Base-by-base conservation (phyloP, 2,329 filamentous ascomycete genomes). In the Apiospora koreana region DNA sequence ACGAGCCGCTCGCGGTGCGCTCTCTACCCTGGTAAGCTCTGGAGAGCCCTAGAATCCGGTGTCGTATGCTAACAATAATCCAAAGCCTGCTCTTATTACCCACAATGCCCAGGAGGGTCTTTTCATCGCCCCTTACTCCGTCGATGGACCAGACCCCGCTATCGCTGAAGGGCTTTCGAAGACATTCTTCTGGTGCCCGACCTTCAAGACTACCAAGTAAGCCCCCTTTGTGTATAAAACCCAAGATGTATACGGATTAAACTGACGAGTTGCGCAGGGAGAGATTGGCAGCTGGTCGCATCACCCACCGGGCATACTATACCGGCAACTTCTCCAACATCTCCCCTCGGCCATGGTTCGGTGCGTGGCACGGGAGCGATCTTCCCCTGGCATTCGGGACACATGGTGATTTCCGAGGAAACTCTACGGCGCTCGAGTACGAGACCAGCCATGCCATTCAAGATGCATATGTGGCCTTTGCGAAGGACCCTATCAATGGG, bases 21-120 rank as follows among this genome's bases (percentile, higher is more conserved):
- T 65, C 1, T 69, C 75, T 14, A 80, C 80, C 21, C 71, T 75
- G 5, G 73, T 81, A n/a, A 75, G 81, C 42, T 78, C 75, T 67
- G 75, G 73, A 10, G 79, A 77, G 31, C 71, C 5, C 14, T n/a
- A 12, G 16, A 62, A 38, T n/a, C 1, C 31, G 31, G 28, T 23
- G 2, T 14, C 4, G 28, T 12, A 1, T 38, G 54, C 54, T 62
- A 38, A 62, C 21, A 31, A n/a, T 31, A 8, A 14, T 4, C 18
- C 18, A 18, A 38, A 62, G 54, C 54, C 54, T 38, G 54, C 54
- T 62, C 54, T 62, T 18, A 38, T 77, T 5, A 75, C 75, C 16
- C 74, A 71, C 64, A 77, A 77, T 62, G 70, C 66, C 48, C 69
- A 76, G 6, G 76, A 78, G 28, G 76, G 76, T n/a, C 67, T 74